These are phyloP conservation scores for Penicillium silybi DNA, from an alignment of 495 filamentous ascomycete genomes.

Conservation along the genomic window DNA sequence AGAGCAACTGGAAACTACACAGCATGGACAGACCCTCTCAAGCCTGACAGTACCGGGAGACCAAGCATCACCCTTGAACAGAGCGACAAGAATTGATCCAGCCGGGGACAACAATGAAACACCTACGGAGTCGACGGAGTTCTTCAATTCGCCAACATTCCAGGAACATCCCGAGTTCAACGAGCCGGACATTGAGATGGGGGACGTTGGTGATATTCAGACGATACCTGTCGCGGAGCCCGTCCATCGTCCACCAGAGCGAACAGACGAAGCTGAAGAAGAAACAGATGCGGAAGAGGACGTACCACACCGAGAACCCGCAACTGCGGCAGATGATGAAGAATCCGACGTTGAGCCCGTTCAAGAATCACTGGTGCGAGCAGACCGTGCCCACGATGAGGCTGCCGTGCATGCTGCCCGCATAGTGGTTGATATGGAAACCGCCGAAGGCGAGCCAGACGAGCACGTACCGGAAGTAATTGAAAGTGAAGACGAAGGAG, in stretches of 20 bases:
- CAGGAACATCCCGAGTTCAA: background rate
- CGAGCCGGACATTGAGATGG: background rate
- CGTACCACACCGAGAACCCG: background rate
- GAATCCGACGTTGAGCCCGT: background rate
- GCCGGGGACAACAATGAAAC: background rate
- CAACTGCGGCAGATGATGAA: background rate
- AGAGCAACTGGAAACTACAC: background rate
- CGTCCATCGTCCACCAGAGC: background rate
- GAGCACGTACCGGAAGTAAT: background rate
- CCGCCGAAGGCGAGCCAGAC: background rate
- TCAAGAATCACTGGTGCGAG: background rate
- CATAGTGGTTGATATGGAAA: background rate
- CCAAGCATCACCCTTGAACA: background rate
- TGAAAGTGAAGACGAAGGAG: background rate
- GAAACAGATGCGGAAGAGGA: background rate
- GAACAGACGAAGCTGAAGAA: background rate
- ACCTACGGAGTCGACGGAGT: background rate
- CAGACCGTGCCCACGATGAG: background rate
- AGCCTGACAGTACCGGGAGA: background rate
- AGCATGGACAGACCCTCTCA: background rate
- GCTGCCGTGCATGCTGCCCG: background rate
- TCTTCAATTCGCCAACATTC: background rate
- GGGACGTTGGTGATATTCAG: background rate
- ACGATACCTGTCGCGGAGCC: background rate
- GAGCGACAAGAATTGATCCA: background rate